Evolutionary conservation across 345 rosid species (phyloP), one percentile per base, ranked within the genome.

Genomic region (Boechera retrofracta): DNA sequence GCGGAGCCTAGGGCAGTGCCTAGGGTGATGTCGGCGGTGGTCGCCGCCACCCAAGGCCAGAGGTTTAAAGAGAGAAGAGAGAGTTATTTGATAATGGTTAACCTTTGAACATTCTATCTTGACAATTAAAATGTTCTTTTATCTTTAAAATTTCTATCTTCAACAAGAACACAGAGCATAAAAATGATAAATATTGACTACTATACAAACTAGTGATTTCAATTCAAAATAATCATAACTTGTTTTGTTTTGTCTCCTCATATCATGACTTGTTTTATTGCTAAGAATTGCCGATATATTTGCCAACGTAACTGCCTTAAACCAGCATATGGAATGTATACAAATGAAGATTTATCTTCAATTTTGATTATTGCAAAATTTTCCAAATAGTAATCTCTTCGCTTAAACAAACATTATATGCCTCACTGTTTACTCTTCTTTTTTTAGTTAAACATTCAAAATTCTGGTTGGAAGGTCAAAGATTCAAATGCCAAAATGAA

Each of bases 401-500:
- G 11, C 8, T 5, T 12, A 28, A 28, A 47, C 9, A 54, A 54
- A 28, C 33, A 54, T 28, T 6, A 55, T 55, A 5, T 39, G 12
- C 38, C 60, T 55, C 60, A 55, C 10, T 55, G 60, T 32, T 3
- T 58, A 32, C 41, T 33, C 42, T 58, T 57, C 6, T 58, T 64
- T 47, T 61, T 26, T 41, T 6, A 10, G 45, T 60, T 24, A 15
- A 64, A 26, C 8, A 64, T 45, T 24, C 26, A 64, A 42, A 63
- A 44, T 28, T 64, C 68, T 64, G 28, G 68, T 26, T 64, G 68
- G 9, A 64, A 44, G 8, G 69, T 64, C 54, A 33, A 41, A 10
- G 10, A 61, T 61, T 39, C 66, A 62, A 10, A 60, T 36, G 47
- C 42, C 2, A 5, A 2, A 59, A 35, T 36, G 6, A 36, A 36